Conservation (phyloP, 2,329 filamentous ascomycete species). For the Sclerotinia trifoliorum region DNA sequence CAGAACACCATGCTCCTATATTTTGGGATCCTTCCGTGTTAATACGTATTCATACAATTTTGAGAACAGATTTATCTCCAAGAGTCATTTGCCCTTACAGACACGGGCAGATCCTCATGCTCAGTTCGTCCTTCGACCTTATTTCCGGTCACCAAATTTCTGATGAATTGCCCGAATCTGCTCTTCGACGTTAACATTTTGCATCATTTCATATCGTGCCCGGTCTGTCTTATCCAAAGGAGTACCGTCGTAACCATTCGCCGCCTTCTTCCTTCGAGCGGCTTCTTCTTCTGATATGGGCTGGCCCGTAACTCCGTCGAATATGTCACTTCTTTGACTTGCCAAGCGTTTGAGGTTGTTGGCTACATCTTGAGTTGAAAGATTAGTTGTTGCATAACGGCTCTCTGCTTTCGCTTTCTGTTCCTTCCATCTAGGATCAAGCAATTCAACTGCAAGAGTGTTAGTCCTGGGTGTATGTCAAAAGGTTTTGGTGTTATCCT, state of each 20-base stretch:
- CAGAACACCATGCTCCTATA: constrained; percentile 18
- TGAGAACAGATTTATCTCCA: neutral
- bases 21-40: constrained; percentile 6
- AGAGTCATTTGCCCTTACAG: neutral
- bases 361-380: constrained; percentile 82
- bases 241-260: constrained; percentile 64
- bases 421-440: constrained; percentile 94
- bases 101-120: neutral
- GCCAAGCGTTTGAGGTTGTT: constrained; percentile 95
- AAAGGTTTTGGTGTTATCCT: constrained; percentile 38
- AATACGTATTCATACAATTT: neutral
- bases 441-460: constrained; percentile 64
- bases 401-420: constrained; percentile 87
- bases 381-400: constrained; percentile 79
- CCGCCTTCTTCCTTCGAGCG: constrained; percentile 70
- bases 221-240: constrained; percentile 57
- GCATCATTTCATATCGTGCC: constrained; percentile 53
- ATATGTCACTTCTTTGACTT: constrained; percentile 82
- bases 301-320: constrained; percentile 70
- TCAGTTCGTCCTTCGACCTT: neutral
- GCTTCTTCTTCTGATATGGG: constrained; percentile 71
- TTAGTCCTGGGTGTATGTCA: constrained; percentile 24
- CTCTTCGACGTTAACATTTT: constrained; percentile 77
- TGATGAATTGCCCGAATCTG: constrained; percentile 72
- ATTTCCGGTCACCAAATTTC: constrained; percentile 47